Evolutionary conservation across 1,139 yeast species (phyloP).

Genomic region (Kodamaea derodonti): DNA sequence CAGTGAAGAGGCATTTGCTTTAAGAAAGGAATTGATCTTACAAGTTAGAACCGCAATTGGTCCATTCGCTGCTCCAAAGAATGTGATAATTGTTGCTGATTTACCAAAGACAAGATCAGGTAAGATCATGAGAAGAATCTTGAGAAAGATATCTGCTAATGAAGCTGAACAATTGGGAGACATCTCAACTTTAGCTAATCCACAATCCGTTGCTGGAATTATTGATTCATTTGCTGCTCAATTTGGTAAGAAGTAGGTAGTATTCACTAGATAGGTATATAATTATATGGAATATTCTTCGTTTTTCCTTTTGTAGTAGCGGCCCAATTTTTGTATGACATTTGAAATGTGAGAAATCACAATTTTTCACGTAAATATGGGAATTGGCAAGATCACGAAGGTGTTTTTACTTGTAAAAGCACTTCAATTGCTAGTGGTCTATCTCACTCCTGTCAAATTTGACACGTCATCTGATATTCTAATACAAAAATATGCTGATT

Average conservation of each 20-base stretch:
- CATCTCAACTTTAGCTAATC: slow-evolving; percentile 84
- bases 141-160: slow-evolving; percentile 84
- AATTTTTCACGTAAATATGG: too few species aligned
- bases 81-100: slow-evolving; percentile 81
- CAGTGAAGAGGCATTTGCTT: slow-evolving; percentile 48
- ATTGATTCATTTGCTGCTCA: slow-evolving; percentile 50
- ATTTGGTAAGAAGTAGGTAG: slow-evolving; percentile 42
- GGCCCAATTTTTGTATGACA: too few species aligned
- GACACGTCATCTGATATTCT: slow-evolving; percentile 39
- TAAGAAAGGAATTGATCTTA: slow-evolving; percentile 79
- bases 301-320: too few species aligned
- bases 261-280: too few species aligned
- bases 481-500: slow-evolving; percentile 7
- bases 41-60: slow-evolving; percentile 94
- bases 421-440: slow-evolving; percentile 28
- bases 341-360: too few species aligned
- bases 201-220: slow-evolving; percentile 76
- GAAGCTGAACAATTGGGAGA: slow-evolving; percentile 96
- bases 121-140: slow-evolving; percentile 96
- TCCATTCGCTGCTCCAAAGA: slow-evolving; percentile 97
- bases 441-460: slow-evolving; percentile 33
- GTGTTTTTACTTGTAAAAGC: slow-evolving; percentile 19
- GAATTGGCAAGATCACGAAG: too few species aligned
- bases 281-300: too few species aligned
- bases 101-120: slow-evolving; percentile 98